Base-by-base conservation (phyloP, 2,329 filamentous ascomycete species). In the Alternaria metachromatica region DNA sequence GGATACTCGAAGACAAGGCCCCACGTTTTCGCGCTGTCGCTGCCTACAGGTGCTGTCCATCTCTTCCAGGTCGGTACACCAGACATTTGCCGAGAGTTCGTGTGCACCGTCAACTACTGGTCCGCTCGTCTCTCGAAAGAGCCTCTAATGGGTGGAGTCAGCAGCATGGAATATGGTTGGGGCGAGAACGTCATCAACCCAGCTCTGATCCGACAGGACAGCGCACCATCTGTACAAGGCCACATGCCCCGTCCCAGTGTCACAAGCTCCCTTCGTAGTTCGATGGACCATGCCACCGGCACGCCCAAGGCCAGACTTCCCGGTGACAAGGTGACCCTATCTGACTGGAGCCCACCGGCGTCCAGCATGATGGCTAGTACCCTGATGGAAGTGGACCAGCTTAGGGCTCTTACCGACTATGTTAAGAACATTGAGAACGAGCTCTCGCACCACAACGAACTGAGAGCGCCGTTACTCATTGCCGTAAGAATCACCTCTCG, bases 111-210 rank as follows among this genome's bases (percentile, higher is more conserved):
- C 73, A 99, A 99, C 81, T 99, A 98, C 82, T 99, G 96, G 96
- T 96, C 93, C 75, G 95, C 96, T 3, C 88, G 96, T 55, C 85
- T 98, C 30, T 97, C 94, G 75, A 97, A 97, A 66, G 94, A 98
- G 76, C 96, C 96, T 3, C 84, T 99, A 30, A 88, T 95, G 33
- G 96, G 96, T 61, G 95, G 94, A 60, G 92, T 99, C 71, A 97
- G 93, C 81, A 99, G 97, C 78, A 92, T 98, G 71, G 96, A 99
- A 80, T 98, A 97, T 76, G 96, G 96, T 57, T 99, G 96, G 96
- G 92, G 93, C 71, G 93, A 97, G 44, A 85, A 86, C 20, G 89
- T 97, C 64, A 89, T 97, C 73, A 88, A 88, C 68, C 73, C 81
- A 23, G 82, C 82, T 10, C 66, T 80, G 55, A 89, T 75, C n/a